Base-by-base conservation (phyloP, 2,329 filamentous ascomycete genomes). In the Pestalotiopsis sp. region DNA sequence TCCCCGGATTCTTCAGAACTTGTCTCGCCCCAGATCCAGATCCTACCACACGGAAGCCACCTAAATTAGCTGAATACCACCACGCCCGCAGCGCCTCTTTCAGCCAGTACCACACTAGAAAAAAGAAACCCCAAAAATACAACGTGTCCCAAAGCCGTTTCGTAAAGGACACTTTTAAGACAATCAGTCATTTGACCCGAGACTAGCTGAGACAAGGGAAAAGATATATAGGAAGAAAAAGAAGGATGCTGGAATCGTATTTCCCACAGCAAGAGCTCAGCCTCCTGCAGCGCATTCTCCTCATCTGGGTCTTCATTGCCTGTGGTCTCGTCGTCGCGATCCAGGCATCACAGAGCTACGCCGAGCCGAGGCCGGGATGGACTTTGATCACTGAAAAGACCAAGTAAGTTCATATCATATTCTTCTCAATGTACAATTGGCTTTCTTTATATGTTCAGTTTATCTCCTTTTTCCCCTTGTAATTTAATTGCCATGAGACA, bases 261-360 rank as follows among this genome's bases (percentile, higher is more conserved):
- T 20, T 72, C 23, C 69, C 71, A n/a, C 60, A 67, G 59, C 68
- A 70, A 62, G 71, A 73, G 36, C 71, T 72, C 17, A 62, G 61
- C 14, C 59, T 73, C 40, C 40, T 73, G 14, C 71, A 73, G 67
- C 72, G 72, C 66, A 67, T 73, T 40, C 66, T 70, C 31, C 61
- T 73, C 20, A 72, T 73, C 65, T 73, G 71, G 70, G 59, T 68
- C 64, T 73, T 73, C 45, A 68, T 72, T 65, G 60, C 63, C 57
- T 68, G 67, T 64, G 71, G 70, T 27, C 63, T 73, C 60, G 68
- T 73, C 65, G 27, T 72, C 63, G 65, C 66, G 13, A 20, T 73
- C 23, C 71, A 73, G 49, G 65, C 65, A 17, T 67, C 71, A 65
- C 71, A 72, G 66, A 71, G 68, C 25, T 70, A 66, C 59, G 59